A percentile compares a stretch with the other conserved stretches of the same genome.
phyloP scores from a whole-genome alignment of 2,329 filamentous ascomycete genomes.

The Fusarium tupiense region DNA sequence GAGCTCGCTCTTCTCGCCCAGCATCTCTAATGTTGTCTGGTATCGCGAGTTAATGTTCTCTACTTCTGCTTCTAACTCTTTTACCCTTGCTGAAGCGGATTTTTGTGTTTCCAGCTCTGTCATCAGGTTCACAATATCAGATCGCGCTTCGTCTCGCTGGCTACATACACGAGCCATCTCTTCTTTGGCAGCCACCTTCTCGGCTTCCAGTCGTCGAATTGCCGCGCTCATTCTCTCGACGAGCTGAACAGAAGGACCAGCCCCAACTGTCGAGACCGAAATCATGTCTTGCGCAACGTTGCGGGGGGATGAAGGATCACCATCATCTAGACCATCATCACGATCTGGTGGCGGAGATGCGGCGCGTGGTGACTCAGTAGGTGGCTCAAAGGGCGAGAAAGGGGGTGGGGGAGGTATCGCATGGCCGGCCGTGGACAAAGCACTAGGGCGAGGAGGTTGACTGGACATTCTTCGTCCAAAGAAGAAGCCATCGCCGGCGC shows the following conservation, averaged over 20 bases:
- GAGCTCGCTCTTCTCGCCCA: constrained; percentile 96
- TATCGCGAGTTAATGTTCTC: constrained; percentile 78
- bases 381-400: constrained; percentile 59
- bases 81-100: constrained; percentile 66
- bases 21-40: constrained; percentile 89
- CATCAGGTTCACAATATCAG: constrained; percentile 91
- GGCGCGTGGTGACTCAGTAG: constrained; percentile 48
- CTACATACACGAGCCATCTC: constrained; percentile 81
- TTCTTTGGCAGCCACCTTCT: constrained; percentile 89
- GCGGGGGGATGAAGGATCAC: constrained; percentile 66
- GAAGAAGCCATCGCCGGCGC: constrained; percentile 51
- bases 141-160: constrained; percentile 93
- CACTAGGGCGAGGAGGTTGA: constrained; percentile 57
- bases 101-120: constrained; percentile 81
- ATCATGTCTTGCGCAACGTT: constrained; percentile 84
- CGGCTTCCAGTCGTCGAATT: constrained; percentile 88
- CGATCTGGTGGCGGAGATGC: constrained; percentile 56
- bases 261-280: constrained; percentile 87
- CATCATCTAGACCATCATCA: constrained; percentile 63
- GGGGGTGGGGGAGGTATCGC: constrained; percentile 50
- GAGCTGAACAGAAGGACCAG: constrained; percentile 91
- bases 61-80: constrained; percentile 74
- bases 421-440: constrained; percentile 51
- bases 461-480: constrained; percentile 60
- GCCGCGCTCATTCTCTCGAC: constrained; percentile 96